phyloP scores from a whole-genome alignment of 306 rosid genomes.

The Chamaecrista fasciculata region DNA sequence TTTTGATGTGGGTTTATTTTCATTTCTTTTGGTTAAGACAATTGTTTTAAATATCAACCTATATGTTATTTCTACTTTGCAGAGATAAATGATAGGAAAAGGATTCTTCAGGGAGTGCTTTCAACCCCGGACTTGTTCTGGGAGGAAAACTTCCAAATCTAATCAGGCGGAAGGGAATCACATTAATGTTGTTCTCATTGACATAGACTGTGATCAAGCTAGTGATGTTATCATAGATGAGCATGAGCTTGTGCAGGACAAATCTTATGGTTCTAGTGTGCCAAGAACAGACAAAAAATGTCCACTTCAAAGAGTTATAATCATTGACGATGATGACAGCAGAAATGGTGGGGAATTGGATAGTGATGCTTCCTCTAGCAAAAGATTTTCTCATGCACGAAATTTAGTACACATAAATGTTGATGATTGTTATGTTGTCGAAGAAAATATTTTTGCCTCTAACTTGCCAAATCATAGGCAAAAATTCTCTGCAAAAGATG shows the following conservation, averaged over 20 bases:
- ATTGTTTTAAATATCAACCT: background rate
- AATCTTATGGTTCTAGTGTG: conserved; percentile 33
- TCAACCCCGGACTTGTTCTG: conserved; percentile 43
- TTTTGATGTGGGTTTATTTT: background rate
- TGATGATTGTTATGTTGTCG: conserved; percentile 39
- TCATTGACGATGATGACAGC: conserved; percentile 63
- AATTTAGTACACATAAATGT: conserved; percentile 32
- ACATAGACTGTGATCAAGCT: conserved; percentile 54
- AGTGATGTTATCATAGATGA: conserved; percentile 57
- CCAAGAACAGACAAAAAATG: conserved; percentile 34
- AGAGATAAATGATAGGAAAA: conserved; percentile 55
- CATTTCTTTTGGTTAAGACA: background rate
- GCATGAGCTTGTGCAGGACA: conserved; percentile 29
- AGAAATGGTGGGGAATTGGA: conserved; percentile 62
- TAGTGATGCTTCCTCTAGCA: conserved; percentile 74
- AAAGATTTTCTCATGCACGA: conserved; percentile 31
- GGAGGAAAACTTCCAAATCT: conserved; percentile 39
- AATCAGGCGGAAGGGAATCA: conserved; percentile 34
- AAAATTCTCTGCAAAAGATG: conserved; percentile 33
- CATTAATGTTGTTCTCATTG: conserved; percentile 52
- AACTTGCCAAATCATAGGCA: conserved; percentile 38
- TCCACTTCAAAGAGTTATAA: conserved; percentile 45
- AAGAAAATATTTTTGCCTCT: conserved; percentile 40
- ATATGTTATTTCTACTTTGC: conserved; percentile 9
- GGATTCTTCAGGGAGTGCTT: conserved; percentile 39